Percentiles rank a stretch among this genome's conserved stretches.
These are phyloP conservation scores for Plasmodium gonderi DNA, from an alignment of 169 alveolate species.

Conservation along the genomic window DNA sequence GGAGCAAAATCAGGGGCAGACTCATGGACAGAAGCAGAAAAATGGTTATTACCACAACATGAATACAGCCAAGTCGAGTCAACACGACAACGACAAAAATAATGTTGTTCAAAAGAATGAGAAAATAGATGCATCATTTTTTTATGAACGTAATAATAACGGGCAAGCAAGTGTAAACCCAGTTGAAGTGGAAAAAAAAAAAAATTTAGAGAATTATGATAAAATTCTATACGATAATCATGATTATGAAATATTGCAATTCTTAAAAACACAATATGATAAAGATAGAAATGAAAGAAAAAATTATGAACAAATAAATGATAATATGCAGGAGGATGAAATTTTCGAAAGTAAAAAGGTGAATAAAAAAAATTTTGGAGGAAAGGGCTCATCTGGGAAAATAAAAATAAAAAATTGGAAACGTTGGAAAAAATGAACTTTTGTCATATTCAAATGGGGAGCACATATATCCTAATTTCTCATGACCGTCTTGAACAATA, in stretches of 20 bases:
- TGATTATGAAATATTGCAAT: slow-evolving; percentile 47
- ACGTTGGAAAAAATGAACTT: slow-evolving; percentile 55
- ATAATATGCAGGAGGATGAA: slow-evolving; percentile 11
- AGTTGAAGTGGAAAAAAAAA: neutral
- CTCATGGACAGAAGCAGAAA: neutral
- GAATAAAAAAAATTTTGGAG: slow-evolving; percentile 72
- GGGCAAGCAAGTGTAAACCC: neutral
- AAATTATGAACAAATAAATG: slow-evolving; percentile 38
- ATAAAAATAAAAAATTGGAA: slow-evolving; percentile 71
- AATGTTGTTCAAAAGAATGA: neutral
- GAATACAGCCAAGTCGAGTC: neutral
- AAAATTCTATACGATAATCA: slow-evolving; percentile 42
- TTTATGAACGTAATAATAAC: neutral
- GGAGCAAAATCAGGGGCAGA: neutral
- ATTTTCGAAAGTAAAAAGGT: slow-evolving; percentile 44
- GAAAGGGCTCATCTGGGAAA: slow-evolving; percentile 71
- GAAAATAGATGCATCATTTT: neutral
- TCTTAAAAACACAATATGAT: slow-evolving; percentile 27
- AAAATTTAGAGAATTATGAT: slow-evolving; percentile 29
- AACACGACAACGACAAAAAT: too few species aligned
- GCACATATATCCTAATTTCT: too few species aligned
- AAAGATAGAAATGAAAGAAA: slow-evolving; percentile 68
- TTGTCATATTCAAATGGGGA: neutral
- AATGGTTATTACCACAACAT: neutral
- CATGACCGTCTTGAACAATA: too few species aligned